Base-by-base conservation (phyloP, 768 basidiomycete species). In the Termitomyces sp. region DNA sequence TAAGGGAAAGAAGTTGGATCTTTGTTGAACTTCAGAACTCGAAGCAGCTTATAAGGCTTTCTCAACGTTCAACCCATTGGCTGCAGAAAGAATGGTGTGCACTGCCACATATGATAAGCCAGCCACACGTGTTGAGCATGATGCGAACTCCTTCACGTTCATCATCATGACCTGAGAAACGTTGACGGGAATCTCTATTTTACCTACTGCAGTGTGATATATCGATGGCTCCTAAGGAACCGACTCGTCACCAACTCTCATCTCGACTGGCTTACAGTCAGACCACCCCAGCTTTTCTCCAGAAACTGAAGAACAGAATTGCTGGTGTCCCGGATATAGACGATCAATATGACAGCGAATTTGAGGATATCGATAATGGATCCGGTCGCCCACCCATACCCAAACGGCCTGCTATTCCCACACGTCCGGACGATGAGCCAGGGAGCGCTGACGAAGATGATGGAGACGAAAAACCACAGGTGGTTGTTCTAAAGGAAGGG, bases 401-500 rank as follows among this genome's bases (percentile, higher is more conserved):
- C 12, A 71, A 76, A 56, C 80, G 87, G n/a, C 87, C 88, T 39
- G 69, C 85, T 12, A 88, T 89, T 27, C 88, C 88, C 10, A 74
- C 83, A 63, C 77, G 88, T 32, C 87, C 86, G 0, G 79, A 75
- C 12, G 79, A 82, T 44, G 82, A 89, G 53, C 84, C 81, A 7
- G 88, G 88, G 47, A 89, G 87, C 60, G 88, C 81, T 12, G 84
- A 85, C 49, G 89, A 91, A 54, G 85, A 85, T 54, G 74, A 75
- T 4, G 81, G 67, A 0, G 93, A 94, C 62, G 94, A 95, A 68
- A 85, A 80, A 60, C 94, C 94, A 3, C 90, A 91, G 65, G 84
- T 97, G 7, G 91, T 97, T 3, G 94, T 96, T 9, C 67, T 97
- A 60, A 91, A 82, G 64, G 82, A 88, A 60, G 94, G 94, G 25